A percentile compares a stretch with the other conserved stretches of the same genome.
These are phyloP conservation scores for sweet orange (Citrus sinensis) DNA, from an alignment of 345 rosid genomes.

Conservation along the genomic window DNA sequence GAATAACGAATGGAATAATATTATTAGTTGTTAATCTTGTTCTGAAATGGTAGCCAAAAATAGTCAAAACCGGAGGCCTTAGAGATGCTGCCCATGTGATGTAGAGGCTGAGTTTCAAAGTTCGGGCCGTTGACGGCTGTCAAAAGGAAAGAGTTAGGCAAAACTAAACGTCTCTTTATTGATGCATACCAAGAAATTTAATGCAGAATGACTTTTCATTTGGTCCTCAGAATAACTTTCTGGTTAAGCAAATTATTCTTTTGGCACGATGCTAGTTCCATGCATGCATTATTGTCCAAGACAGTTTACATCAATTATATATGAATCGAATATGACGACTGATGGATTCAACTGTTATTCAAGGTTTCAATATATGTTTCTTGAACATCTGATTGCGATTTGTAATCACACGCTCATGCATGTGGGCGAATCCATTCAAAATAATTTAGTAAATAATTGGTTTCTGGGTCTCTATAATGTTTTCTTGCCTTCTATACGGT, in stretches of 20 bases:
- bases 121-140: slow-evolving; percentile 7
- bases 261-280: not conserved
- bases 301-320: not conserved
- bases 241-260: not conserved
- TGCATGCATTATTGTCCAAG: not conserved
- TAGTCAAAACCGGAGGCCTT: slow-evolving; percentile 19
- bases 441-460: not conserved
- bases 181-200: not conserved
- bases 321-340: not conserved
- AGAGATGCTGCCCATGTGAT: slow-evolving; percentile 14
- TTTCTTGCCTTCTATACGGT: not conserved
- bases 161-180: not conserved
- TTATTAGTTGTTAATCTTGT: not conserved
- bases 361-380: not conserved
- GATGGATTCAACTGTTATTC: not conserved
- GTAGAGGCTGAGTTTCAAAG: slow-evolving; percentile 6
- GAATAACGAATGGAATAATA: not conserved
- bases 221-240: not conserved
- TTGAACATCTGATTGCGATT: not conserved
- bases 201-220: no score
- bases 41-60: not conserved
- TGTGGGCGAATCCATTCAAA: not conserved
- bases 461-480: not conserved
- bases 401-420: not conserved
- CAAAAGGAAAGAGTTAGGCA: slow-evolving; percentile 23